Conservation (phyloP, 495 filamentous ascomycete species). For the Tuber calosporum region DNA sequence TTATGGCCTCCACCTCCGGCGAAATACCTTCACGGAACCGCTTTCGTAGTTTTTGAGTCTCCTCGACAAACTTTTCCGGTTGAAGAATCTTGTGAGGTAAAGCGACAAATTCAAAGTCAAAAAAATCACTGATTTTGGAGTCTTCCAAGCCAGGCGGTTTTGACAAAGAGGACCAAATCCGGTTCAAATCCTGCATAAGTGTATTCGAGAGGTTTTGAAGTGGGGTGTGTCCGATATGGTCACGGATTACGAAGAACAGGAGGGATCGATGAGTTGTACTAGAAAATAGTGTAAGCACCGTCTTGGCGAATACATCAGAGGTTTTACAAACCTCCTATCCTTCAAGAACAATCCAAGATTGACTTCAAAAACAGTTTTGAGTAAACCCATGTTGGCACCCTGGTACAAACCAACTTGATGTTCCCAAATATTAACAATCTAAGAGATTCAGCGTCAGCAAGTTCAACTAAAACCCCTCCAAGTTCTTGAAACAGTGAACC, state of each 20-base stretch:
- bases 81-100: constrained; percentile 95
- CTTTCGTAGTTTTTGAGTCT: constrained; percentile 68
- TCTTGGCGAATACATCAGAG: neutral
- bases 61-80: constrained; percentile 78
- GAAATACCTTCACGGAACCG: constrained; percentile 74
- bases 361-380: constrained; percentile 98
- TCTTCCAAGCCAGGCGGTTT: constrained; percentile 84
- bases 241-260: constrained; percentile 96
- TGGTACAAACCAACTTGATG: constrained; percentile 97
- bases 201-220: constrained; percentile 81
- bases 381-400: constrained; percentile 93
- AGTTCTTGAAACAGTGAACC: neutral
- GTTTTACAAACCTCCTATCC: constrained; percentile 66
- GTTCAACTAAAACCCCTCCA: constrained; percentile 3
- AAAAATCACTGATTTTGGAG: constrained; percentile 88
- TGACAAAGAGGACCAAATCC: constrained; percentile 84
- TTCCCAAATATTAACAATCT: constrained; percentile 97
- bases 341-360: constrained; percentile 94
- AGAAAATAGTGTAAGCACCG: constrained; percentile 36
- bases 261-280: constrained; percentile 86
- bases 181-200: constrained; percentile 76
- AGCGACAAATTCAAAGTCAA: constrained; percentile 94
- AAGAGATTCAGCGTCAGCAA: constrained; percentile 17
- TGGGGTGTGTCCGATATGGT: constrained; percentile 86
- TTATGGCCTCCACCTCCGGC: constrained; percentile 52